Evolutionary conservation across 495 filamentous ascomycete genomes (phyloP).

Genomic region (Podospora pseudoanserina): DNA sequence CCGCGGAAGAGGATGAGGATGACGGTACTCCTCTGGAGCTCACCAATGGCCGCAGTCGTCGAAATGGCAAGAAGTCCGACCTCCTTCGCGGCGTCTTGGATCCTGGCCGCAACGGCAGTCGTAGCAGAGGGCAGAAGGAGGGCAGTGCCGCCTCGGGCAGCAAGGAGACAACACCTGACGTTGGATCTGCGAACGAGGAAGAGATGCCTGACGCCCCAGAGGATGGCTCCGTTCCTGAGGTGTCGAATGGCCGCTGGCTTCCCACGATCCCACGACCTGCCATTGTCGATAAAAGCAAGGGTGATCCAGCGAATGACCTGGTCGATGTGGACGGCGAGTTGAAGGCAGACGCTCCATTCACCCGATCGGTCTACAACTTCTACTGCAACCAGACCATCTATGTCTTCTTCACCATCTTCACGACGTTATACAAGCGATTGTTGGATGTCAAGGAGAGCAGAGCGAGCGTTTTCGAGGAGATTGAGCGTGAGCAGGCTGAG

Average conservation of each 20-base stretch:
- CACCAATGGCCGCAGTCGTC: conserved; percentile 59
- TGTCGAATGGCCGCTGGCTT: conserved; percentile 55
- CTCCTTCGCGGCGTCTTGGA: conserved; percentile 86
- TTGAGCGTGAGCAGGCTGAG: conserved; percentile 59
- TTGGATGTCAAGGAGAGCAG: conserved; percentile 75
- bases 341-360: conserved; percentile 75
- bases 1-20: conserved; percentile 66
- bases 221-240: conserved; percentile 43
- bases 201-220: conserved; percentile 54
- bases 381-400: conserved; percentile 87
- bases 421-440: conserved; percentile 80
- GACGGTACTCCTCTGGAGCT: conserved; percentile 53
- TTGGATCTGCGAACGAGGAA: conserved; percentile 66
- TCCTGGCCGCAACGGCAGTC: conserved; percentile 62
- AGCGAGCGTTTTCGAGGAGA: conserved; percentile 64
- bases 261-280: conserved; percentile 45
- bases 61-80: conserved; percentile 70
- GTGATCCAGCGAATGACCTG: conserved; percentile 36
- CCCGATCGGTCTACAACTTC: conserved; percentile 73
- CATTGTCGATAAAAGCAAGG: conserved; percentile 39
- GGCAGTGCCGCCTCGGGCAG: conserved; percentile 68
- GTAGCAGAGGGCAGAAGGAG: conserved; percentile 63
- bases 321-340: conserved; percentile 56
- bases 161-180: conserved; percentile 81
- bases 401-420: conserved; percentile 89